Conservation (phyloP, 2,329 filamentous ascomycete genomes). For the Trichophyton mentagrophytes region DNA sequence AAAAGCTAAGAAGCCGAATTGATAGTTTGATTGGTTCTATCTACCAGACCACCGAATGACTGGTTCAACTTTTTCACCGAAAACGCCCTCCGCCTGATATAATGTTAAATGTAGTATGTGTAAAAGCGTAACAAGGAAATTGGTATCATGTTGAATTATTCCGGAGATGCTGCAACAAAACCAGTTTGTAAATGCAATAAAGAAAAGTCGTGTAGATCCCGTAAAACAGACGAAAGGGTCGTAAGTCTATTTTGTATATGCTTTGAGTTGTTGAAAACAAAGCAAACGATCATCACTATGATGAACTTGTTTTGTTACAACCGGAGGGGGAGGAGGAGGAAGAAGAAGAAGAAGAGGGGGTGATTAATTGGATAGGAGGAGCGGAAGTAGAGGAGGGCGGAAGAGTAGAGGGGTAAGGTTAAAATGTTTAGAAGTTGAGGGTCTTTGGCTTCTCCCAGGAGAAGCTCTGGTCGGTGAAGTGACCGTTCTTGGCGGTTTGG, state of each 20-base stretch:
- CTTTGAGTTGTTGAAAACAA: slow-evolving; percentile 42
- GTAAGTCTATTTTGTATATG: slow-evolving; percentile 20
- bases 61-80: slow-evolving; percentile 27
- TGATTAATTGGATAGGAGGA: slow-evolving; percentile 3
- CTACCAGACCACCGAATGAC: slow-evolving; percentile 4
- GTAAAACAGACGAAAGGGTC: slow-evolving; percentile 11
- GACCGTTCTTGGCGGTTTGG: slow-evolving; percentile 98
- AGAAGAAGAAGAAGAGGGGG: slow-evolving; percentile 11
- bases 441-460: slow-evolving; percentile 96
- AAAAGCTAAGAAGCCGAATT: slow-evolving; percentile 7
- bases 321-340: slow-evolving; percentile 13
- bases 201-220: slow-evolving; percentile 16
- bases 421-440: slow-evolving; percentile 63
- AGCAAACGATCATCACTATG: slow-evolving; percentile 34
- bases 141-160: slow-evolving; percentile 39
- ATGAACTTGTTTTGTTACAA: slow-evolving; percentile 15
- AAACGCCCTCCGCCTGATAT: slow-evolving; percentile 26
- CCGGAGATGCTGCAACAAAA: slow-evolving; percentile 21
- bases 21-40: slow-evolving; percentile 5
- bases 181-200: slow-evolving; percentile 4
- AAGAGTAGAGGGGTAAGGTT: slow-evolving; percentile 5
- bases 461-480: slow-evolving; percentile 98
- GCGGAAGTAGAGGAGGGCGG: slow-evolving; percentile 6
- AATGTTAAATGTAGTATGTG: neutral
- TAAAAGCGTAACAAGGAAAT: slow-evolving; percentile 20